These are phyloP conservation scores for Barnettozyma siamensis DNA, from an alignment of 805 yeast species.

Conservation along the genomic window DNA sequence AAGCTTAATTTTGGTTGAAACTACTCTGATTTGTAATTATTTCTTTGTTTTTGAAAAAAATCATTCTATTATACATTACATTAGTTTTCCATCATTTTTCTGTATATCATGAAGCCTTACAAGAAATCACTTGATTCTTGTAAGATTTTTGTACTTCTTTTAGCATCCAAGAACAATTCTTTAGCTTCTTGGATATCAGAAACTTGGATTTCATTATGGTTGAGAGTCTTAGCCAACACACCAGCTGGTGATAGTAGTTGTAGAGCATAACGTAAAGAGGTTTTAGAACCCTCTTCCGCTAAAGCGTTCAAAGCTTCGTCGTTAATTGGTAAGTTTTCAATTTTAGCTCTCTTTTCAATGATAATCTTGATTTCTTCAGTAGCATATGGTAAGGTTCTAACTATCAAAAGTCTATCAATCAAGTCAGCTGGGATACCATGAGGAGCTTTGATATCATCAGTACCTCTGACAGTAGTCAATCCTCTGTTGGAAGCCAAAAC, in stretches of 20 bases:
- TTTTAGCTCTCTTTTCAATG: slow-evolving; percentile 71
- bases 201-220: slow-evolving; percentile 60
- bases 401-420: slow-evolving; percentile 84
- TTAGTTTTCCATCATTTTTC: neutral
- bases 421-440: slow-evolving; percentile 97
- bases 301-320: slow-evolving; percentile 69
- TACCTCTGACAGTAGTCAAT: slow-evolving; percentile 84
- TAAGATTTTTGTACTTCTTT: slow-evolving; percentile 69
- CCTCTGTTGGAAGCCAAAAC: slow-evolving; percentile 96
- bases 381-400: slow-evolving; percentile 85
- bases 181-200: slow-evolving; percentile 83
- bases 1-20: neutral
- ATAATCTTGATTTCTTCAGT: slow-evolving; percentile 78
- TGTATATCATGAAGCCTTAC: slow-evolving; percentile 12
- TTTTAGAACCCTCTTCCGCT: slow-evolving; percentile 66
- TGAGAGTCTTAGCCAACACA: slow-evolving; percentile 66
- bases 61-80: slow-evolving; percentile 7
- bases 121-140: slow-evolving; percentile 30
- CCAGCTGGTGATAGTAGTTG: slow-evolving; percentile 91
- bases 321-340: slow-evolving; percentile 65
- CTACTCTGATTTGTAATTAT: neutral
- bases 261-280: slow-evolving; percentile 86
- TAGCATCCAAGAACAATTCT: slow-evolving; percentile 76
- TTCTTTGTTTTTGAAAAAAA: too few relatives aligned
- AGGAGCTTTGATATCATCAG: slow-evolving; percentile 79